Base-by-base conservation (phyloP, 1,284 basidiomycete genomes). In the Wallemia mellicola region DNA sequence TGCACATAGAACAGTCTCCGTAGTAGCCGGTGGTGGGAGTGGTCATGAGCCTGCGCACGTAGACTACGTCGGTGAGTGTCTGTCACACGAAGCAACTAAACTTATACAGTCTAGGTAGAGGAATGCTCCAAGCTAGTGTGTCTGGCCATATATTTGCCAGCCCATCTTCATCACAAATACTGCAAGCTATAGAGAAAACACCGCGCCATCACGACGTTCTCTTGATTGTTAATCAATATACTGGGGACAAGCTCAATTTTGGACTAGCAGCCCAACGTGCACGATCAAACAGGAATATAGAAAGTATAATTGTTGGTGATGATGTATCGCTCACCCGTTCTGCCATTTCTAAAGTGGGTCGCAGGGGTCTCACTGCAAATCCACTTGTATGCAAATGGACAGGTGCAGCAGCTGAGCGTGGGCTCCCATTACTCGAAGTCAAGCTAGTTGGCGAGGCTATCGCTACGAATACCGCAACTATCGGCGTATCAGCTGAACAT, bases 401-500 rank as follows among this genome's bases (percentile, higher is more conserved):
- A 27, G 68, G 68, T 60, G 68, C 68, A 9, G 68, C 64, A n/a
- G 61, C 68, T 1, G 64, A 67, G 61, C 64, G 64, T 57, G 68
- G 27, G 9, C 24, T 57, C 5, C 9, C 7, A 9, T 2, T 57
- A 3, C 9, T 65, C 56, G 27, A 62, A 11, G 25, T 57, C 7
- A 3, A 17, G 24, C 9, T 11, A 7, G 17, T 57, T 24, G 24
- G 30, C 79, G 84, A 67, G 79, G 83, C 69, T 81, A 65, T 75
- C 1, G 73, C 74, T 14, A 67, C 64, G 27, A 73, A 74, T 64
- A 65, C 77, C 24, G 72, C 72, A 17, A 76, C 76, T 60, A 68
- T 79, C 11, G 77, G 76, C 7, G 73, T 75, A 27, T 75, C 74
- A 30, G 67, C 78, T 30, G 76, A 73, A 56, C 77, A 78, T 65